A percentile compares a stretch with the other conserved stretches of the same genome.
Evolutionary conservation across 495 filamentous ascomycete genomes (phyloP).

Genomic region (Penicillium soppii): DNA sequence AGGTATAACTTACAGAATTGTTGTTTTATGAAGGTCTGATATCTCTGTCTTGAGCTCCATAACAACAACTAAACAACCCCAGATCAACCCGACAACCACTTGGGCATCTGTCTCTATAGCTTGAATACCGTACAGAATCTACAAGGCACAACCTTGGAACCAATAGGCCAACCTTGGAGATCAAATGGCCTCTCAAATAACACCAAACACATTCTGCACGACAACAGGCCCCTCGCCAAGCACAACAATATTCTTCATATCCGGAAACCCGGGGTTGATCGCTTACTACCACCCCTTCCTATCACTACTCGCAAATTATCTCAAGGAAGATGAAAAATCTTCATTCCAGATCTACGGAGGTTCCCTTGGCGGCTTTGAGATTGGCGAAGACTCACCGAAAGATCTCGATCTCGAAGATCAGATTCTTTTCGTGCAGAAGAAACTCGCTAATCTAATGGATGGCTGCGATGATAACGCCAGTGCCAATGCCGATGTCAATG

Average conservation of each 20-base stretch:
- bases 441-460: constrained; percentile 19
- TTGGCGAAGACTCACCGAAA: constrained; percentile 24
- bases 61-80: too few relatives aligned
- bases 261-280: constrained; percentile 87
- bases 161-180: too few relatives aligned
- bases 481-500: not conserved
- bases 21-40: too few relatives aligned
- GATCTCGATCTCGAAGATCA: constrained; percentile 57
- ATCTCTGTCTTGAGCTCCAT: too few relatives aligned
- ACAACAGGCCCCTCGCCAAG: constrained; percentile 15
- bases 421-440: constrained; percentile 49
- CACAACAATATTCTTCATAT: constrained; percentile 63
- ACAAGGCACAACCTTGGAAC: not conserved
- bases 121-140: too few relatives aligned
- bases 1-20: too few relatives aligned
- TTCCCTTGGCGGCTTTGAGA: constrained; percentile 72
- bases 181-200: constrained; percentile 27
- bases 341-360: constrained; percentile 59
- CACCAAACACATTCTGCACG: constrained; percentile 34
- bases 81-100: too few relatives aligned
- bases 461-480: not conserved
- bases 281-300: constrained; percentile 78
- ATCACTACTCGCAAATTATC: constrained; percentile 41
- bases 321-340: not conserved
- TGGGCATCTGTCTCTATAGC: too few relatives aligned